These are phyloP conservation scores for Penicillium salamii DNA, from an alignment of 495 filamentous ascomycete genomes.

Conservation along the genomic window DNA sequence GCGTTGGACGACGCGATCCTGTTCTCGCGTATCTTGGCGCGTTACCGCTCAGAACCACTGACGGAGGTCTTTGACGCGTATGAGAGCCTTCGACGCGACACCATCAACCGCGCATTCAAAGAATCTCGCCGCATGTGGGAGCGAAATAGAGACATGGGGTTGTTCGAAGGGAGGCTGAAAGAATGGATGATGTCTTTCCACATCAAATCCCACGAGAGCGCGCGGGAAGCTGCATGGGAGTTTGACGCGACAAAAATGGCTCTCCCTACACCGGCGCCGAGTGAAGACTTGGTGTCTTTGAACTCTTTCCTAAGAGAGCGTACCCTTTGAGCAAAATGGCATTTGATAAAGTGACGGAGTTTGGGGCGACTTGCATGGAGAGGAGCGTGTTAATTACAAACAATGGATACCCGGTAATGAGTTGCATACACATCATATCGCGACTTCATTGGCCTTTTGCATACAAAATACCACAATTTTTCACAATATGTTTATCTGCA, in stretches of 20 bases:
- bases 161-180: conserved; percentile 36
- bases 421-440: neutral
- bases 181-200: conserved; percentile 37
- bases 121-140: conserved; percentile 47
- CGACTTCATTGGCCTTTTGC: neutral
- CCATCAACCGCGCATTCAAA: conserved; percentile 52
- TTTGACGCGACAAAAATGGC: conserved; percentile 35
- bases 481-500: too few relatives aligned
- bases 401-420: conserved; percentile 9
- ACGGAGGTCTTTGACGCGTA: conserved; percentile 49
- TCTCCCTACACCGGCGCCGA: conserved; percentile 23
- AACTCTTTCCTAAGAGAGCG: conserved; percentile 23
- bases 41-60: conserved; percentile 34
- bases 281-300: conserved; percentile 21
- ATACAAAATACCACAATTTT: neutral
- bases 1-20: conserved; percentile 61
- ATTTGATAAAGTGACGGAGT: conserved; percentile 8
- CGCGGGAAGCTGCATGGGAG: conserved; percentile 37
- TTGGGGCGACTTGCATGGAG: conserved; percentile 13
- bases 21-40: conserved; percentile 47
- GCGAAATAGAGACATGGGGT: conserved; percentile 39
- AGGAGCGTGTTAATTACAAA: conserved; percentile 5
- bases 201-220: conserved; percentile 23
- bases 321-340: neutral
- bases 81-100: conserved; percentile 45